phyloP scores from a whole-genome alignment of 345 rosid genomes.

The Camelina neglecta region DNA sequence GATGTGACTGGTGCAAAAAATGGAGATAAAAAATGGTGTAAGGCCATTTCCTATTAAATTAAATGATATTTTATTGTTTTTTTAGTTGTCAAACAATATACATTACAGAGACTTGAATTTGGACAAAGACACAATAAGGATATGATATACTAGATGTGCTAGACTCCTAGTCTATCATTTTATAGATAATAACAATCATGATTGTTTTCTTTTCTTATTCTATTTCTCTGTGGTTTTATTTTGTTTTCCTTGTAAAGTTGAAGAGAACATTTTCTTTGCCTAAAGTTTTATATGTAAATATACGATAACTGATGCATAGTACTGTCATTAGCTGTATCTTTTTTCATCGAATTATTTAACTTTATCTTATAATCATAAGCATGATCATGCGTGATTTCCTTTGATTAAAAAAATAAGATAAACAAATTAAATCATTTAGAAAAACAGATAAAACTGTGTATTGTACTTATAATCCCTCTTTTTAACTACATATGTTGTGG shows the following conservation, averaged over 20 bases:
- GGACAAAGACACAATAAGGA: too few species aligned
- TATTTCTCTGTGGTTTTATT: not conserved
- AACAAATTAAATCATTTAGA: not conserved
- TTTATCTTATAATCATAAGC: slow-evolving; percentile 5
- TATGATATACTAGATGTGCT: too few species aligned
- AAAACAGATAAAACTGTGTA: not conserved
- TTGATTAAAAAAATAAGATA: not conserved
- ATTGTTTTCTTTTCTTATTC: too few species aligned
- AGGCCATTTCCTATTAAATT: too few species aligned
- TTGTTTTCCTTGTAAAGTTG: not conserved
- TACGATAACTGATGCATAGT: not conserved
- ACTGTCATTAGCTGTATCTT: slow-evolving; percentile 13
- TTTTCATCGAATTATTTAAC: not conserved
- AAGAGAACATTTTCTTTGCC: not conserved
- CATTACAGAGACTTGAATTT: too few species aligned
- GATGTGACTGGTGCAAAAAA: not conserved
- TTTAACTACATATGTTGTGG: not conserved
- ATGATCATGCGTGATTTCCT: slow-evolving; percentile 21
- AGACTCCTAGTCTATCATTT: too few species aligned
- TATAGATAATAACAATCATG: too few species aligned
- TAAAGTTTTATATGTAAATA: not conserved
- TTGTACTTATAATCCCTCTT: not conserved
- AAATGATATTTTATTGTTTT: too few species aligned
- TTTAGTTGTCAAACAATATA: too few species aligned
- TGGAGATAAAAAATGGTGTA: not conserved